phyloP scores from a whole-genome alignment of 1,284 basidiomycete species.

The Apiotrichum montevideense region DNA sequence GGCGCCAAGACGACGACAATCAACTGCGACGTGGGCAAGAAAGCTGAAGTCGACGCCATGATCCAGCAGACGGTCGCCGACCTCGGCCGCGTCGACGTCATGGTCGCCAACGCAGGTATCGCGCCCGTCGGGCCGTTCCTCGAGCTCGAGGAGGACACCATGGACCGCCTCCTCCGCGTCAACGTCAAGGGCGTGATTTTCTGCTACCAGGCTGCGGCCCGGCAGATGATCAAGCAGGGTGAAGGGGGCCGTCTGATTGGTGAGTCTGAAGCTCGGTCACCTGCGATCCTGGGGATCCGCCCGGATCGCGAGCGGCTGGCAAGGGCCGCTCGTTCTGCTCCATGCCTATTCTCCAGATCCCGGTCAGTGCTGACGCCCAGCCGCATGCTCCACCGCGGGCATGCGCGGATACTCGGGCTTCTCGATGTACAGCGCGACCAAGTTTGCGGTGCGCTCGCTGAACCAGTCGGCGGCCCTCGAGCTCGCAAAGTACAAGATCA shows the following conservation, averaged over 20 bases:
- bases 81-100: conserved; percentile 39
- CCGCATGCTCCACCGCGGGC: conserved; percentile 11
- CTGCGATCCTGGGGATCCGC: no score
- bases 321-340: conserved; percentile 7
- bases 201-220: conserved; percentile 48
- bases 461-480: conserved; percentile 48
- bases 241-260: conserved; percentile 49
- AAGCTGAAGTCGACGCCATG: conserved; percentile 32
- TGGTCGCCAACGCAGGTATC: conserved; percentile 50
- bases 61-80: conserved; percentile 37
- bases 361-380: neutral
- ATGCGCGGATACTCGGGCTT: conserved; percentile 2
- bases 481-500: conserved; percentile 49
- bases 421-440: conserved; percentile 45
- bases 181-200: conserved; percentile 45
- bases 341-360: neutral
- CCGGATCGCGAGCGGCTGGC: conserved; percentile 8
- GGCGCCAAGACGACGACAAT: conserved; percentile 34
- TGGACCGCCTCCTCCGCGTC: conserved; percentile 37
- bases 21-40: conserved; percentile 36
- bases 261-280: conserved; percentile 29
- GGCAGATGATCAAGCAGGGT: conserved; percentile 50
- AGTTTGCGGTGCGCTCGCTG: conserved; percentile 50
- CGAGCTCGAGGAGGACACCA: conserved; percentile 37
- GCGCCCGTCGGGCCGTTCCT: conserved; percentile 38